Evolutionary conservation across 495 filamentous ascomycete genomes (phyloP).

Genomic region (Hapsidospora chrysogenum): DNA sequence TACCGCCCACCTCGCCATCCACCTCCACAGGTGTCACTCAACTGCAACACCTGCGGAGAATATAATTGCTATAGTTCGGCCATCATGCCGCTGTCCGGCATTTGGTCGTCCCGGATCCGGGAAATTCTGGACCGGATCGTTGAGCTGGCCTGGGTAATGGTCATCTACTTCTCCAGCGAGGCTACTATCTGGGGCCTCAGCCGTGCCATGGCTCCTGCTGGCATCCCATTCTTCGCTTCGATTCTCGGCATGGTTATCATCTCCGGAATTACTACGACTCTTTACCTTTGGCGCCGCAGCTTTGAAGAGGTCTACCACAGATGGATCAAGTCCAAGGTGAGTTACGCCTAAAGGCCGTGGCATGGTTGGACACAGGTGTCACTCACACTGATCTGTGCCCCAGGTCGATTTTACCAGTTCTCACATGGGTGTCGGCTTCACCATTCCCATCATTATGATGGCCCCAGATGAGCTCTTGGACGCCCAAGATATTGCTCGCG

Average conservation of each 20-base stretch:
- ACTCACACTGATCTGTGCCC: neutral
- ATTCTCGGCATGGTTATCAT: slow-evolving; percentile 3
- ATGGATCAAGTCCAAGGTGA: slow-evolving; percentile 1
- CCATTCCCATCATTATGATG: slow-evolving; percentile 4
- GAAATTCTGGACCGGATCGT: too few species aligned
- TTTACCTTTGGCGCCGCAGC: neutral
- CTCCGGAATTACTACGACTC: neutral
- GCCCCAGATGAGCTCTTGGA: slow-evolving; percentile 1
- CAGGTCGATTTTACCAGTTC: slow-evolving; percentile 5
- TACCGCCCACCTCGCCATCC: too few species aligned
- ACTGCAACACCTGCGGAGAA: too few species aligned
- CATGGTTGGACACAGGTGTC: neutral
- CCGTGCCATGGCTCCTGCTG: neutral
- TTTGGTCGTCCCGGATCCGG: too few species aligned
- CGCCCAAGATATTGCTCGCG: neutral
- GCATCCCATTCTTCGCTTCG: slow-evolving; percentile 1
- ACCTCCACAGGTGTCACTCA: too few species aligned
- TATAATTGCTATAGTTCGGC: too few species aligned
- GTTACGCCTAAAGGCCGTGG: neutral
- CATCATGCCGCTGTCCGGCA: too few species aligned
- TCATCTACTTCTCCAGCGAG: too few species aligned
- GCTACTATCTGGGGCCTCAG: slow-evolving; percentile 4
- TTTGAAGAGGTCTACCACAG: neutral
- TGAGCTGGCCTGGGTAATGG: too few species aligned
- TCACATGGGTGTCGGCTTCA: slow-evolving; percentile 3